A percentile compares a stretch with the other conserved stretches of the same genome.
Evolutionary conservation across 2,329 filamentous ascomycete genomes (phyloP).

Genomic region (Calonectria ilicicola): DNA sequence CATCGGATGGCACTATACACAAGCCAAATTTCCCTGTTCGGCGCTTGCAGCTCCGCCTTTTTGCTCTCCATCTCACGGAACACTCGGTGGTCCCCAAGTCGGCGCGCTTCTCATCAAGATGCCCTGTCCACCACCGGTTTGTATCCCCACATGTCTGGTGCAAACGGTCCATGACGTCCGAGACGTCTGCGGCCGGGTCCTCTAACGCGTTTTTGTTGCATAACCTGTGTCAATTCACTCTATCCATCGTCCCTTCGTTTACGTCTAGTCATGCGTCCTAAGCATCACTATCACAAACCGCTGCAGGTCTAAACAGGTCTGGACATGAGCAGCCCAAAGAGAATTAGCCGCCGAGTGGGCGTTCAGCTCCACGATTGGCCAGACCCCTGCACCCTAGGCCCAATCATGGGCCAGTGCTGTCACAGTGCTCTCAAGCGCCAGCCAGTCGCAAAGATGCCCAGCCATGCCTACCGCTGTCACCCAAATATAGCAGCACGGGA

Average conservation of each 20-base stretch:
- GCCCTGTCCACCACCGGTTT: constrained; percentile 15
- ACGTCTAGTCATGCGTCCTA: constrained; percentile 35
- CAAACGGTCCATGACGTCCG: constrained; percentile 22
- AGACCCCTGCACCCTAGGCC: constrained; percentile 21
- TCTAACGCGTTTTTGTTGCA: constrained; percentile 35
- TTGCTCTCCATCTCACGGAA: neutral
- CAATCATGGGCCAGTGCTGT: constrained; percentile 41
- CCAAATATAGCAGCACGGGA: constrained; percentile 51
- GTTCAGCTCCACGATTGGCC: constrained; percentile 35
- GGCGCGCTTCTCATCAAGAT: constrained; percentile 2
- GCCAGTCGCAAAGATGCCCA: constrained; percentile 42
- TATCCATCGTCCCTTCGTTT: constrained; percentile 32
- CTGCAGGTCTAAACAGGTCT: constrained; percentile 14
- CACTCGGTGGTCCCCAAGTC: constrained; percentile 15
- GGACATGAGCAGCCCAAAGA: constrained; percentile 33
- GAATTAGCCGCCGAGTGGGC: constrained; percentile 42
- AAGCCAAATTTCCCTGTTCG: neutral
- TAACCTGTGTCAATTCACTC: constrained; percentile 39
- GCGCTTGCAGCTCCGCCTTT: constrained; percentile 6
- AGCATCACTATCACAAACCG: constrained; percentile 38
- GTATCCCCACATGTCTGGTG: neutral
- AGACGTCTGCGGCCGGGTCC: constrained; percentile 25
- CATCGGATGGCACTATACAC: constrained; percentile 13
- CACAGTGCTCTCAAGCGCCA: constrained; percentile 55
- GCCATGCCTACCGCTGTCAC: constrained; percentile 40